Conservation (phyloP, 2,329 filamentous ascomycete genomes). For the Fusarium transvaalense region DNA sequence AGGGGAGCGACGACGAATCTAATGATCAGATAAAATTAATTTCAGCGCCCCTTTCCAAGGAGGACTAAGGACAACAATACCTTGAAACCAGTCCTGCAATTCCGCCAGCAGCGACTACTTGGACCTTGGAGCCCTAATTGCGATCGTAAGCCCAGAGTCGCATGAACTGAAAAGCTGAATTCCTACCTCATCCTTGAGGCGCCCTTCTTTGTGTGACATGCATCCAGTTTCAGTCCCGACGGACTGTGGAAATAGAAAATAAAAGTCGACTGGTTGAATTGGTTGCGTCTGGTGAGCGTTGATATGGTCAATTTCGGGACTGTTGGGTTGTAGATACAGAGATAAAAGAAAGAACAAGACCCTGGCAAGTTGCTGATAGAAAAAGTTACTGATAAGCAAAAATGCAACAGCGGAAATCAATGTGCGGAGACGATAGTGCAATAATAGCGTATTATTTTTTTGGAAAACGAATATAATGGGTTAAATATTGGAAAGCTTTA, state of each 20-base stretch:
- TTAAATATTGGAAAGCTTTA: not conserved
- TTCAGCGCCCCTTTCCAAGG: not conserved
- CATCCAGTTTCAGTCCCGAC: conserved; percentile 45
- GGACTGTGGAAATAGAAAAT: conserved; percentile 26
- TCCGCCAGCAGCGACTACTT: conserved; percentile 68
- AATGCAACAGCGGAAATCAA: conserved; percentile 36
- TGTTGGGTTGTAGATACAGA: conserved; percentile 53
- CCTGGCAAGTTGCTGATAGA: conserved; percentile 28
- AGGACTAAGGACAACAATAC: conserved; percentile 58
- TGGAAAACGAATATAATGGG: not conserved
- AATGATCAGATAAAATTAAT: conserved; percentile 32
- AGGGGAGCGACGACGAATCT: conserved; percentile 95
- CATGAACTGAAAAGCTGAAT: not conserved
- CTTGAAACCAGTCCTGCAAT: conserved; percentile 88
- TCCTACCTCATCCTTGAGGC: conserved; percentile 70
- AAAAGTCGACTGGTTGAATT: conserved; percentile 39
- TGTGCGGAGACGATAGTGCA: conserved; percentile 26
- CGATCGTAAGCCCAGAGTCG: conserved; percentile 19
- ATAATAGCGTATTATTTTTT: conserved; percentile 2
- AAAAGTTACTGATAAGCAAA: conserved; percentile 24
- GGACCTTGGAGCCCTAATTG: conserved; percentile 65
- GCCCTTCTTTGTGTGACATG: conserved; percentile 56
- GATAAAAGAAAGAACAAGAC: conserved; percentile 40
- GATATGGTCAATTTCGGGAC: not conserved
- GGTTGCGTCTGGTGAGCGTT: not conserved